A percentile compares a stretch with the other conserved stretches of the same genome.
Evolutionary conservation across 176 grass and related monocot species (phyloP).

Genomic region (Triticum aestivum): IWGSC_CS_RefSeq_v2.1 NC_057800.1:349890401-349890900

Average conservation of each 20-base stretch:
- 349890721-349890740: too few relatives aligned
- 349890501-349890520: not conserved
- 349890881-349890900: too few relatives aligned
- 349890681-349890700: too few relatives aligned
- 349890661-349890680: not conserved
- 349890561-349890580: constrained; percentile 9
- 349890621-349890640: constrained; percentile 50
- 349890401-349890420: too few relatives aligned
- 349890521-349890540: not conserved
- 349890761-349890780: too few relatives aligned
- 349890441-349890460: too few relatives aligned
- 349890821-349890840: constrained; percentile 45
- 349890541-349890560: not conserved
- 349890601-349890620: constrained; percentile 28
- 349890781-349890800: too few relatives aligned
- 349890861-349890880: not conserved
- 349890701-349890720: too few relatives aligned
- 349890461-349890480: too few relatives aligned
- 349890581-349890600: constrained; percentile 37
- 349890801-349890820: constrained; percentile 31
- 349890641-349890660: constrained; percentile 34
- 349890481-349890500: constrained; percentile 18
- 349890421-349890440: too few relatives aligned
- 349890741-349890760: too few relatives aligned
- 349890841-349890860: constrained; percentile 42